These are phyloP conservation scores for Macroventuria anomochaeta DNA, from an alignment of 2,329 filamentous ascomycete species.

Conservation along the genomic window DNA sequence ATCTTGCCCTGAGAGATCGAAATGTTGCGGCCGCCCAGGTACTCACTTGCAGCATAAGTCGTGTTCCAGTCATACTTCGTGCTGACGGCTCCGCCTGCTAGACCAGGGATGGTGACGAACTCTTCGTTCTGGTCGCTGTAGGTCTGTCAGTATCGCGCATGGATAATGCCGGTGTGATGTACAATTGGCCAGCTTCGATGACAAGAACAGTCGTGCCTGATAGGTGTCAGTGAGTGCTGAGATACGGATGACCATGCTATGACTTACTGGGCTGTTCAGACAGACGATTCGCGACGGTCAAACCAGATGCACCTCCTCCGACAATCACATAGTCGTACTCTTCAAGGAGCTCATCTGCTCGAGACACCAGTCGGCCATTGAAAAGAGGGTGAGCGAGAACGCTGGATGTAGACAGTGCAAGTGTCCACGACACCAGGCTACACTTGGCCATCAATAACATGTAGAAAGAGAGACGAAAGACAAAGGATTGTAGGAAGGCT, in stretches of 20 bases:
- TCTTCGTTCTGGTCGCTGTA: constrained; percentile 29
- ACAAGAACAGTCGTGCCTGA: constrained; percentile 29
- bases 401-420: constrained; percentile 21
- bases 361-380: constrained; percentile 19
- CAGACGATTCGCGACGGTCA: constrained; percentile 40
- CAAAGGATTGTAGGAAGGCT: background rate
- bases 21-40: constrained; percentile 20
- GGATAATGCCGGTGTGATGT: background rate
- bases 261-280: constrained; percentile 29
- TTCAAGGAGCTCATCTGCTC: constrained; percentile 20
- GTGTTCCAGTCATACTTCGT: constrained; percentile 38
- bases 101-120: constrained; percentile 31
- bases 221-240: background rate
- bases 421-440: constrained; percentile 11
- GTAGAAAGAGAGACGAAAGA: background rate
- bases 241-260: background rate
- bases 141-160: background rate
- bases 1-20: constrained; percentile 27
- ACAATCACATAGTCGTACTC: constrained; percentile 39
- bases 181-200: constrained; percentile 36
- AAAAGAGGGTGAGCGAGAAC: constrained; percentile 28
- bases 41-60: constrained; percentile 22
- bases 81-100: constrained; percentile 32
- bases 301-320: constrained; percentile 34
- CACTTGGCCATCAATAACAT: constrained; percentile 4